These are phyloP conservation scores for Rosa rugosa DNA, from an alignment of 306 rosid genomes.

Conservation along the genomic window DNA sequence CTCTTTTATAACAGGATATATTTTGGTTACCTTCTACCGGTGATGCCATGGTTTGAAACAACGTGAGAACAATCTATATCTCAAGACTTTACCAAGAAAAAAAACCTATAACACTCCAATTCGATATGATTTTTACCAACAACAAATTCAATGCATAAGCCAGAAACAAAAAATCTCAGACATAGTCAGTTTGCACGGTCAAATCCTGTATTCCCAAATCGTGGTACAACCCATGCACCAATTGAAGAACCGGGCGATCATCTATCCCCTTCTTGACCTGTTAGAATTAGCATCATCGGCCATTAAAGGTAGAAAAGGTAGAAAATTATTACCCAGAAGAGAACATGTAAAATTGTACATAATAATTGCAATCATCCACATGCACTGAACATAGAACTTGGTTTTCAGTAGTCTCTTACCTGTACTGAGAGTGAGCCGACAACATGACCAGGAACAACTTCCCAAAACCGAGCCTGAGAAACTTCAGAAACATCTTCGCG, in stretches of 20 bases:
- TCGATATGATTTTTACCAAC: background rate
- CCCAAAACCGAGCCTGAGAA: conserved; percentile 87
- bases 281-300: conserved; percentile 28
- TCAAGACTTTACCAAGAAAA: background rate
- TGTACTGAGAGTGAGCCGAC: conserved; percentile 73
- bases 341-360: background rate
- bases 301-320: conserved; percentile 8
- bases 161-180: conserved; percentile 33
- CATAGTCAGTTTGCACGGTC: conserved; percentile 68
- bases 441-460: conserved; percentile 87
- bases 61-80: background rate
- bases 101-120: background rate
- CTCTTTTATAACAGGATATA: background rate
- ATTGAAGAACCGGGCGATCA: conserved; percentile 62
- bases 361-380: background rate
- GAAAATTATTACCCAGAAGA: background rate
- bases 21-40: background rate
- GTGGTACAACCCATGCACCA: conserved; percentile 81
- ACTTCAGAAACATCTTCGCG: conserved; percentile 77
- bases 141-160: background rate
- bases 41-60: background rate
- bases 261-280: conserved; percentile 77
- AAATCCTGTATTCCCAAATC: conserved; percentile 89
- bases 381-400: background rate
- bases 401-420: conserved; percentile 36